A percentile compares a stretch with the other conserved stretches of the same genome.
Evolutionary conservation across 805 yeast genomes (phyloP).

Genomic region (Yarrowia sp.): DNA sequence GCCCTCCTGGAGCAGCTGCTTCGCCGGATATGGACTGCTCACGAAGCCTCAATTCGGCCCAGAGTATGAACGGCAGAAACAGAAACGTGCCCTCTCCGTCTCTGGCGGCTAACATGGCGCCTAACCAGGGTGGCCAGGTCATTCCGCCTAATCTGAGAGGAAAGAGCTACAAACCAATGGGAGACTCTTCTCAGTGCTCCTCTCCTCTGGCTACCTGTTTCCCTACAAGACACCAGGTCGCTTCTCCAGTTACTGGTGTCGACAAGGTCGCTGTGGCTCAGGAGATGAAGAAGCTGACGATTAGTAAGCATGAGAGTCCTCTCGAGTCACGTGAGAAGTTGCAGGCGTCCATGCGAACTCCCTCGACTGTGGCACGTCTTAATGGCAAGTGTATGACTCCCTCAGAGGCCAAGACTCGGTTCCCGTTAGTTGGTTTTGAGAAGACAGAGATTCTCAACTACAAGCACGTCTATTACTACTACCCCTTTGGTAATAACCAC

Average conservation of each 20-base stretch:
- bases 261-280: constrained; percentile 22
- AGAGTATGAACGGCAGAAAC: constrained; percentile 2
- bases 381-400: constrained; percentile 43
- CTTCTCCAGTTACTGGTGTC: constrained; percentile 9
- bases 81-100: constrained; percentile 19
- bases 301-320: constrained; percentile 38
- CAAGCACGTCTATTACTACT: constrained; percentile 43
- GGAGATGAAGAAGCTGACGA: constrained; percentile 41
- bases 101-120: constrained; percentile 1
- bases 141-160: constrained; percentile 1
- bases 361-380: constrained; percentile 40
- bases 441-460: constrained; percentile 51
- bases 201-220: constrained; percentile 21
- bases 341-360: constrained; percentile 30
- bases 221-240: constrained; percentile 6
- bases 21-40: constrained; percentile 29
- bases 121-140: not conserved
- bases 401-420: constrained; percentile 58
- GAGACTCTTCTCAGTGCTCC: constrained; percentile 1
- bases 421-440: constrained; percentile 57
- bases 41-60: constrained; percentile 21
- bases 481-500: constrained; percentile 55
- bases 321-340: constrained; percentile 37
- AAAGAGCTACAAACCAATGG: constrained; percentile 29
- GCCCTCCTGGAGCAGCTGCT: constrained; percentile 4